phyloP scores from a whole-genome alignment of 177 flowering plant genomes.

The Vitis hybrid region DNA sequence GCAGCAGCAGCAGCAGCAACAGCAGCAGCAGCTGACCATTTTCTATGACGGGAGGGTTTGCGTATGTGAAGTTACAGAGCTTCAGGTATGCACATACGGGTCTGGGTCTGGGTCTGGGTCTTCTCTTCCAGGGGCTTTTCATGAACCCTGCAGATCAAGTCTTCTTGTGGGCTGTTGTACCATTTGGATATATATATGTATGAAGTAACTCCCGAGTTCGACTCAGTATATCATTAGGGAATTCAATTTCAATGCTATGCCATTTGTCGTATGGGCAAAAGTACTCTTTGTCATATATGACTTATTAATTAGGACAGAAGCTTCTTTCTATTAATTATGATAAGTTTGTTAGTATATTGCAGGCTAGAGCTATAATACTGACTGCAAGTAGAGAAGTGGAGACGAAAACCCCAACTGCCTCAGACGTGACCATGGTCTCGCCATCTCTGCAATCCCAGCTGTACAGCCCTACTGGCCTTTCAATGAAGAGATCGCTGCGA shows the following conservation, averaged over 20 bases:
- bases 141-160: too few relatives aligned
- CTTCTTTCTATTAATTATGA: too few relatives aligned
- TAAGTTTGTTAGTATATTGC: constrained; percentile 10
- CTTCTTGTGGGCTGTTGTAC: too few relatives aligned
- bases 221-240: too few relatives aligned
- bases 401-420: constrained; percentile 1
- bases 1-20: background rate
- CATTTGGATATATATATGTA: too few relatives aligned
- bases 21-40: constrained; percentile 25
- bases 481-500: constrained; percentile 62
- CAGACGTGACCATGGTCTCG: constrained; percentile 8
- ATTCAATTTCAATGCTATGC: too few relatives aligned
- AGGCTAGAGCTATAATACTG: constrained; percentile 53
- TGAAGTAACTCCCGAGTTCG: too few relatives aligned
- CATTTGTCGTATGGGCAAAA: too few relatives aligned
- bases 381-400: constrained; percentile 43
- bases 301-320: too few relatives aligned
- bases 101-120: too few relatives aligned
- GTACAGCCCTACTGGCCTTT: constrained; percentile 25
- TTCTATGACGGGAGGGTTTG: constrained; percentile 33
- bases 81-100: constrained; percentile 25
- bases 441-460: constrained; percentile 15
- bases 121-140: background rate
- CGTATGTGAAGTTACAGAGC: constrained; percentile 36
- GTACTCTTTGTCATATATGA: too few relatives aligned